phyloP scores from a whole-genome alignment of 2,329 filamentous ascomycete species.

The Cytospora mali region DNA sequence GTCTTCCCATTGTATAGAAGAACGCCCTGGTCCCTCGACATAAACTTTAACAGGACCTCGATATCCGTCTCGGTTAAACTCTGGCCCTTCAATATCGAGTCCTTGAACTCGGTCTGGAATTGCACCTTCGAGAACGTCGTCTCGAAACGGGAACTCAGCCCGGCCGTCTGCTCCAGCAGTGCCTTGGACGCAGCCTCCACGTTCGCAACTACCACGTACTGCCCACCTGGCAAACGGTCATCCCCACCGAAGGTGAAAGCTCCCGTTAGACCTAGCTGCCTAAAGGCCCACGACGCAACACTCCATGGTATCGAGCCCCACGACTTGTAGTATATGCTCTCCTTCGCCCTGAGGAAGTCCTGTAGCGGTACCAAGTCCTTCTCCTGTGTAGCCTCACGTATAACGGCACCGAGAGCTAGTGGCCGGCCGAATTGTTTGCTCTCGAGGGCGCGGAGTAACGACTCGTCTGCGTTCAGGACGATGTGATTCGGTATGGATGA shows the following conservation, averaged over 20 bases:
- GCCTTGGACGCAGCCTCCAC: constrained; percentile 61
- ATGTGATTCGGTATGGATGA: constrained; percentile 49
- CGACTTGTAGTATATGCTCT: constrained; percentile 71
- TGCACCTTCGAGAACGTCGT: constrained; percentile 67
- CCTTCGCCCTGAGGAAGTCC: constrained; percentile 65
- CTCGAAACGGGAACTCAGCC: constrained; percentile 58
- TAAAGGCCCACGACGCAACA: constrained; percentile 74
- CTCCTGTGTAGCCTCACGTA: constrained; percentile 71
- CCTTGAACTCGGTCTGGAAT: constrained; percentile 62
- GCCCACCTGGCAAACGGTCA: constrained; percentile 61
- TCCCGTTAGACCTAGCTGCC: constrained; percentile 66
- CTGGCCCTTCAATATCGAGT: constrained; percentile 51
- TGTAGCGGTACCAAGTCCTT: constrained; percentile 71
- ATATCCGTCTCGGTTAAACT: constrained; percentile 65
- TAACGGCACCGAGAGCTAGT: constrained; percentile 75
- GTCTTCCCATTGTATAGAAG: constrained; percentile 66
- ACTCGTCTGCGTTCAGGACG: constrained; percentile 58
- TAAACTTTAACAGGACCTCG: constrained; percentile 68
- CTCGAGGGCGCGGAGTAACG: constrained; percentile 71
- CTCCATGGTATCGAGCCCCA: constrained; percentile 73
- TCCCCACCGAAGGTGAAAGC: constrained; percentile 43
- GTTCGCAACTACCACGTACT: constrained; percentile 68
- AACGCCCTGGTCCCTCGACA: constrained; percentile 66
- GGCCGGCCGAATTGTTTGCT: constrained; percentile 80
- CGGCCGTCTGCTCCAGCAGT: constrained; percentile 50